These are phyloP conservation scores for Platismatia glauca DNA, from an alignment of 495 filamentous ascomycete species.

Conservation along the genomic window DNA sequence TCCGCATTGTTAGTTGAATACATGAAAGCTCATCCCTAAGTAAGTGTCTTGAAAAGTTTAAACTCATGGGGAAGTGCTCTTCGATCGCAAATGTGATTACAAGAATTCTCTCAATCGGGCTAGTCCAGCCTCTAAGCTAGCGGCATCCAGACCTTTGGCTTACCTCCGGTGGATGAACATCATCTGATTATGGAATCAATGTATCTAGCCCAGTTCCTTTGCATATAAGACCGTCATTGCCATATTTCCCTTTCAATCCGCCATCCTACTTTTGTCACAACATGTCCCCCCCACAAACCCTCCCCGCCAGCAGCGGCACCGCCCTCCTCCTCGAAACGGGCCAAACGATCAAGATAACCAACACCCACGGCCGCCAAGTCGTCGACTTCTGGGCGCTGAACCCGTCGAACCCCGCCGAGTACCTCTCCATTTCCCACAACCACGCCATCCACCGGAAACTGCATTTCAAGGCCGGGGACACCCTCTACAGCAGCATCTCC, in stretches of 20 bases:
- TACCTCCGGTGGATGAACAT: neutral
- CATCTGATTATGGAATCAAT: neutral
- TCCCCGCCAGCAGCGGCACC: conserved; percentile 33
- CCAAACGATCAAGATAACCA: conserved; percentile 43
- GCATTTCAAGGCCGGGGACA: conserved; percentile 28
- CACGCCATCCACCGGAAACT: conserved; percentile 29
- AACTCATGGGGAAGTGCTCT: neutral
- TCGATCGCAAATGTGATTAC: neutral
- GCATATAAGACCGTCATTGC: neutral
- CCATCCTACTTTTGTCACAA: neutral
- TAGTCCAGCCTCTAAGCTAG: neutral
- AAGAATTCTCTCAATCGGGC: neutral
- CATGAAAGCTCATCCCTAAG: neutral
- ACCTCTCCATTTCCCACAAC: conserved; percentile 37
- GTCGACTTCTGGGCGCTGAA: conserved; percentile 42
- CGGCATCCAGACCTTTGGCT: neutral
- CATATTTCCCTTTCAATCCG: neutral
- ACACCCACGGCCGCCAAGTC: conserved; percentile 45
- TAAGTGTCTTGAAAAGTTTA: neutral
- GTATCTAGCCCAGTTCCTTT: neutral
- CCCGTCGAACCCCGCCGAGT: conserved; percentile 15
- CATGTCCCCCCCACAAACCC: neutral
- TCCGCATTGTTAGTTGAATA: no score
- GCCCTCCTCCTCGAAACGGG: conserved; percentile 31
- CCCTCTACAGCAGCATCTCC: conserved; percentile 29